These are phyloP conservation scores for Psidium guajava DNA, from an alignment of 345 rosid species.

Conservation along the genomic window DNA sequence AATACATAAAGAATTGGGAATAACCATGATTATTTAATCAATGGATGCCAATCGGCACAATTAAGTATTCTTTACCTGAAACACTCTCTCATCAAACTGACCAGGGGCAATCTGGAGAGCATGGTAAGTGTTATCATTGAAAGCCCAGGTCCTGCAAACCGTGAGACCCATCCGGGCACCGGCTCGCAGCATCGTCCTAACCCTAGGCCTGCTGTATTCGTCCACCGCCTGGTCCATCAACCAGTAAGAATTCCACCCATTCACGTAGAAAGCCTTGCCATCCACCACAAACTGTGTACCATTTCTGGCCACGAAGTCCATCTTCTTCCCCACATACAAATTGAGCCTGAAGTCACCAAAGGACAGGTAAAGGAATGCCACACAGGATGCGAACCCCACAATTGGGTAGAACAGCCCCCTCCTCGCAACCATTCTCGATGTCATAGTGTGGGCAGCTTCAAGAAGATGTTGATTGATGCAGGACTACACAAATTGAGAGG, in stretches of 20 bases:
- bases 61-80: conserved; percentile 37
- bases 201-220: conserved; percentile 53
- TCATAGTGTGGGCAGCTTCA: neutral
- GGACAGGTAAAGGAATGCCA: conserved; percentile 64
- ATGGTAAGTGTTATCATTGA: conserved; percentile 76
- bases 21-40: neutral
- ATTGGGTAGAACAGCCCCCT: conserved; percentile 57
- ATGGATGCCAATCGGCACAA: neutral
- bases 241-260: conserved; percentile 98
- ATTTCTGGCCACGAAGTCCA: conserved; percentile 60
- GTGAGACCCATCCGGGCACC: conserved; percentile 91
- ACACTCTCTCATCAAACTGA: conserved; percentile 72
- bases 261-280: conserved; percentile 51
- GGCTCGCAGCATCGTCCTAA: conserved; percentile 60
- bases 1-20: neutral
- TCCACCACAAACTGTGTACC: conserved; percentile 67
- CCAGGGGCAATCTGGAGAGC: conserved; percentile 97
- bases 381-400: conserved; percentile 72
- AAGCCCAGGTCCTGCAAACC: conserved; percentile 93
- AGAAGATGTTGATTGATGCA: neutral
- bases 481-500: neutral
- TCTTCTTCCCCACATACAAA: conserved; percentile 15
- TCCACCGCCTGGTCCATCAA: conserved; percentile 83
- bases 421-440: conserved; percentile 30
- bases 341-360: conserved; percentile 53